These are phyloP conservation scores for Penicillium sp. DNA, from an alignment of 2,329 filamentous ascomycete species.

Conservation along the genomic window DNA sequence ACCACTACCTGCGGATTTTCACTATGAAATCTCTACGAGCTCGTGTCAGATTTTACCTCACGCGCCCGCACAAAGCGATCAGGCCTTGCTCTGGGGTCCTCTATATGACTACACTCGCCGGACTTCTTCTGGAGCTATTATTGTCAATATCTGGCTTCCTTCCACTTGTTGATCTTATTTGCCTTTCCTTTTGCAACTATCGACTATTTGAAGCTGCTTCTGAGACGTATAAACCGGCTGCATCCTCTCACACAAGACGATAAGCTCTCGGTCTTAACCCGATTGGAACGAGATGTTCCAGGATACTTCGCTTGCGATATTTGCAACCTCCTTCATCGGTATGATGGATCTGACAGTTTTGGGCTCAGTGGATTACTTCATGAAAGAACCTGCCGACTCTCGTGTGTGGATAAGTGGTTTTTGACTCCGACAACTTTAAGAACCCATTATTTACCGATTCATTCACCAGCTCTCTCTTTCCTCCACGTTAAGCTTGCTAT, in stretches of 20 bases:
- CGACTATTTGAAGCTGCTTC: not conserved
- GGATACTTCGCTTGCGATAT: constrained; percentile 12
- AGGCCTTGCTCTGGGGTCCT: not conserved
- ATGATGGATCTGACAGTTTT: constrained; percentile 8
- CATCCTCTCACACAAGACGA: not conserved
- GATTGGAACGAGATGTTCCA: constrained; percentile 11
- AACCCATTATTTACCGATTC: not conserved
- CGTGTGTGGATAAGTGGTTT: constrained; percentile 1
- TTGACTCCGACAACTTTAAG: not conserved
- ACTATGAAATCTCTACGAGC: not conserved
- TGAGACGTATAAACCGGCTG: not conserved
- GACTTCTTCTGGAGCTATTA: constrained; percentile 6
- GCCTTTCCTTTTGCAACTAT: constrained; percentile 12
- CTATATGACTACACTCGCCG: not conserved
- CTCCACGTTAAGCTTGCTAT: constrained; percentile 12
- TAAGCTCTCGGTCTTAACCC: constrained; percentile 4
- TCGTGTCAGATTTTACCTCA: not conserved
- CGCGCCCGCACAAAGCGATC: not conserved
- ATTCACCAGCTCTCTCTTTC: not conserved
- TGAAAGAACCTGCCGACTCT: not conserved
- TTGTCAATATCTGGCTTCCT: constrained; percentile 4
- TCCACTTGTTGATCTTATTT: constrained; percentile 3
- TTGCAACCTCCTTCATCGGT: constrained; percentile 10
- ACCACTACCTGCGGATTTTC: not conserved
- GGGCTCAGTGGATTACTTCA: not conserved